These are phyloP conservation scores for Xylaria castorea DNA, from an alignment of 495 filamentous ascomycete genomes.

Conservation along the genomic window DNA sequence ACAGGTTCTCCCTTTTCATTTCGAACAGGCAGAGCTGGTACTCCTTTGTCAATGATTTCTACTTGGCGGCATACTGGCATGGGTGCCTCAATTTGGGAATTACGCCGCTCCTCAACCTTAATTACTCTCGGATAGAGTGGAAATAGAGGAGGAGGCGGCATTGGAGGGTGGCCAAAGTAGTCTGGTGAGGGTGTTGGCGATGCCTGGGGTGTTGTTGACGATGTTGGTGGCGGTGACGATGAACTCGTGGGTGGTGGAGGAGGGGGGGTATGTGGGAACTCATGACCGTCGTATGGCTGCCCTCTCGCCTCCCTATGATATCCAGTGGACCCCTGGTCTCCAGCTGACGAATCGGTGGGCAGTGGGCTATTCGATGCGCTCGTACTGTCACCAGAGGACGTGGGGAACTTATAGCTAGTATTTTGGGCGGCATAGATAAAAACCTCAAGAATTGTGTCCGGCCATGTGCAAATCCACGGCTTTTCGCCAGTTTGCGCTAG, in stretches of 20 bases:
- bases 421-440: slow-evolving; percentile 79
- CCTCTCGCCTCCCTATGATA: background rate
- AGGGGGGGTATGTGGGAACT: background rate
- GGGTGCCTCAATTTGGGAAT: slow-evolving; percentile 44
- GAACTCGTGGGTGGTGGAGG: slow-evolving; percentile 12
- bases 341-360: background rate
- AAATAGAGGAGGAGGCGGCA: slow-evolving; percentile 31
- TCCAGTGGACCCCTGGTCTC: background rate
- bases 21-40: slow-evolving; percentile 47
- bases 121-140: slow-evolving; percentile 71
- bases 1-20: slow-evolving; percentile 51
- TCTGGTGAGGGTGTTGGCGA: slow-evolving; percentile 23
- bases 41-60: slow-evolving; percentile 61
- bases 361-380: slow-evolving; percentile 28
- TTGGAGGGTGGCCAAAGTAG: slow-evolving; percentile 26
- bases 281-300: background rate
- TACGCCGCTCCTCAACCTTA: slow-evolving; percentile 81
- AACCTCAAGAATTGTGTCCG: slow-evolving; percentile 77
- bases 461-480: slow-evolving; percentile 92
- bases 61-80: slow-evolving; percentile 76
- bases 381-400: slow-evolving; percentile 1
- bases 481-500: slow-evolving; percentile 65
- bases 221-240: slow-evolving; percentile 8
- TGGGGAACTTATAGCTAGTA: slow-evolving; percentile 42
- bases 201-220: background rate